These are phyloP conservation scores for Physaria fendleri DNA, from an alignment of 345 rosid genomes.

Conservation along the genomic window DNA sequence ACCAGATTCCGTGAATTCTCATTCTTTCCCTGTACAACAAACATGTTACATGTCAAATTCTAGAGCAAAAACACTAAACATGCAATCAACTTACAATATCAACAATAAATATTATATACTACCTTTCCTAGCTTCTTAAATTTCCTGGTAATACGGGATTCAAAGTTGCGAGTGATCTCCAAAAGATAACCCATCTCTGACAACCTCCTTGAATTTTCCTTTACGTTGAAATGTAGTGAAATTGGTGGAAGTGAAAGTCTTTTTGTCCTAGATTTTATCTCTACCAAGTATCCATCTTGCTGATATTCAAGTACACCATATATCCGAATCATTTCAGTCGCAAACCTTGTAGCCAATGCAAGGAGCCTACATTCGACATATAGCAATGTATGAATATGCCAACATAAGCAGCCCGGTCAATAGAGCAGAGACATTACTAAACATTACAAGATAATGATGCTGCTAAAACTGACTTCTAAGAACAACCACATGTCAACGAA, in stretches of 20 bases:
- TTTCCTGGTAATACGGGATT: slow-evolving; percentile 54
- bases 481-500: slow-evolving; percentile 5
- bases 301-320: slow-evolving; percentile 61
- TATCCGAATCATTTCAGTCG: slow-evolving; percentile 73
- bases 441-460: neutral
- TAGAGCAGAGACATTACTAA: slow-evolving; percentile 5
- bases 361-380: slow-evolving; percentile 64
- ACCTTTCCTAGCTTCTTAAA: slow-evolving; percentile 65
- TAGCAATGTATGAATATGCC: slow-evolving; percentile 14
- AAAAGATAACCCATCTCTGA: slow-evolving; percentile 71
- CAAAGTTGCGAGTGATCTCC: slow-evolving; percentile 78
- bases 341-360: slow-evolving; percentile 62
- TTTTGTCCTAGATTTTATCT: slow-evolving; percentile 28
- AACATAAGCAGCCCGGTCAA: slow-evolving; percentile 12
- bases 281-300: slow-evolving; percentile 36
- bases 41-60: slow-evolving; percentile 13
- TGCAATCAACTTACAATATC: neutral
- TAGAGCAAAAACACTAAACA: slow-evolving; percentile 9
- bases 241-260: slow-evolving; percentile 52
- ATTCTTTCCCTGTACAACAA: slow-evolving; percentile 46
- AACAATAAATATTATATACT: slow-evolving; percentile 6
- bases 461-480: slow-evolving; percentile 12
- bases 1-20: slow-evolving; percentile 38
- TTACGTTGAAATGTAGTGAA: slow-evolving; percentile 34
- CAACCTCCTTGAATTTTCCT: slow-evolving; percentile 47